phyloP scores from a whole-genome alignment of 495 filamentous ascomycete genomes.

The Penicillium tannophilum region DNA sequence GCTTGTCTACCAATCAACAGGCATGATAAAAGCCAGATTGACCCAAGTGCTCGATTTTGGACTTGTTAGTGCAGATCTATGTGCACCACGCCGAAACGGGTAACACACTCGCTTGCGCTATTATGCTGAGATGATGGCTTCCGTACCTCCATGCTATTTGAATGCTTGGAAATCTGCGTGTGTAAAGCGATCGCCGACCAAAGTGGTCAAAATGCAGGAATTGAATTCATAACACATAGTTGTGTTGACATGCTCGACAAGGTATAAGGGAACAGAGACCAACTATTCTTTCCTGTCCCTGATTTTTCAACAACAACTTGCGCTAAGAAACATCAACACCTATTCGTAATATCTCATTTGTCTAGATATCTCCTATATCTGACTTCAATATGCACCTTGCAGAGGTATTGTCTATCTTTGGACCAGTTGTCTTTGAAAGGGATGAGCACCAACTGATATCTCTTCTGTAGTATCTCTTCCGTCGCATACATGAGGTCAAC shows the following conservation, averaged over 20 bases:
- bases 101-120: neutral
- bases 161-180: no score
- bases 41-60: neutral
- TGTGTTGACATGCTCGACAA: no score
- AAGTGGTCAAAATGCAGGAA: no score
- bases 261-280: no score
- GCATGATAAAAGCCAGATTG: neutral
- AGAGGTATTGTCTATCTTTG: neutral
- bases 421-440: neutral
- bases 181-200: no score
- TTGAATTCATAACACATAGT: no score
- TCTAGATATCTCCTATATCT: neutral
- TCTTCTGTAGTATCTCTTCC: constrained; percentile 64
- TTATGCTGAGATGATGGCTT: no score
- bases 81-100: neutral
- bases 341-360: neutral
- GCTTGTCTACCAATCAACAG: neutral
- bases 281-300: no score
- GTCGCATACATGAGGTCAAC: constrained; percentile 65
- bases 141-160: no score
- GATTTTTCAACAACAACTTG: neutral
- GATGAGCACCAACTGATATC: neutral
- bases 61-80: neutral
- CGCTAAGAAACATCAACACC: neutral
- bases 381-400: neutral